Conservation (phyloP, 495 filamentous ascomycete genomes). For the Trichoderma reesei region DNA sequence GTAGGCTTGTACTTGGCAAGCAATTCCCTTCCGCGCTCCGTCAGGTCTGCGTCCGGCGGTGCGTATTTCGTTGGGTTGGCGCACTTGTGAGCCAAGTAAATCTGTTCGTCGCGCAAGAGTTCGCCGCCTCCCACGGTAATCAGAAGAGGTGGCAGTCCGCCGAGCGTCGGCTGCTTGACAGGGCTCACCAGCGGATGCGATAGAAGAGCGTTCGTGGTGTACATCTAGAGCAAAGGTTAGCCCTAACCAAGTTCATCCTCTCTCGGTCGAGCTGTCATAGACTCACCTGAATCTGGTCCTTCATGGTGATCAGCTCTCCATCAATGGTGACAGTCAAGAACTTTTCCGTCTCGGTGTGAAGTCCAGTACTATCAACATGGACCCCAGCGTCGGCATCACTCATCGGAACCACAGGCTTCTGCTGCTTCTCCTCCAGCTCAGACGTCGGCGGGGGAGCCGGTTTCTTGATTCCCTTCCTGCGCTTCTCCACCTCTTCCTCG, state of each 20-base stretch:
- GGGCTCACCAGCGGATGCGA: constrained; percentile 86
- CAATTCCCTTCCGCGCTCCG: constrained; percentile 50
- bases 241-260: neutral
- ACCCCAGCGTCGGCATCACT: constrained; percentile 10
- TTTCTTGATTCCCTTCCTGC: constrained; percentile 15
- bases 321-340: constrained; percentile 57
- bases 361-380: constrained; percentile 13
- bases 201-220: constrained; percentile 78
- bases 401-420: constrained; percentile 15
- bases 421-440: constrained; percentile 16
- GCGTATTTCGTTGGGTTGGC: constrained; percentile 68
- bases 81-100: constrained; percentile 90
- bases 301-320: constrained; percentile 58
- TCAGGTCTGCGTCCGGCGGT: constrained; percentile 53
- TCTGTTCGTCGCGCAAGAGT: constrained; percentile 82
- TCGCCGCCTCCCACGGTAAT: constrained; percentile 84
- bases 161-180: constrained; percentile 71
- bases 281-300: constrained; percentile 75
- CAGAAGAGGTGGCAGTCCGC: constrained; percentile 77
- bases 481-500: constrained; percentile 16
- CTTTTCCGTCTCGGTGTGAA: constrained; percentile 31
- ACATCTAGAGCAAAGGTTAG: constrained; percentile 44
- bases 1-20: constrained; percentile 65
- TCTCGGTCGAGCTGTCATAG: too few species aligned
- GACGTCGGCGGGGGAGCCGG: constrained; percentile 10